Evolutionary conservation across 768 basidiomycete species (phyloP).

Genomic region (Leucogyrophana mollusca): DNA sequence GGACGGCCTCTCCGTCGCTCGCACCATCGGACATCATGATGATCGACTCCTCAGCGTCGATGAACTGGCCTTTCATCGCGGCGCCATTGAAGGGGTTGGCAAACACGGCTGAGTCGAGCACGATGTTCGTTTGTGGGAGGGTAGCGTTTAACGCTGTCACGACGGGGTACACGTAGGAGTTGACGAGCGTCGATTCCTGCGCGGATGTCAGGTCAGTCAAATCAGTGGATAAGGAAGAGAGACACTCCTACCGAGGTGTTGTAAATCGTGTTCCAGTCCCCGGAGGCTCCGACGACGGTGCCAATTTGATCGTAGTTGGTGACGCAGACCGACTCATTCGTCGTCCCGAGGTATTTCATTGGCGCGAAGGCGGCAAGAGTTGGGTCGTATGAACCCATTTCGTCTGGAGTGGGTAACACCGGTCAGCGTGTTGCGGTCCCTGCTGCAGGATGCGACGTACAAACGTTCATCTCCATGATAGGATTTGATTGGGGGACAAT

Average conservation of each 20-base stretch:
- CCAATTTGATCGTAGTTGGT: constrained; percentile 16
- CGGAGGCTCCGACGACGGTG: constrained; percentile 28
- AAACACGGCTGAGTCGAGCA: constrained; percentile 18
- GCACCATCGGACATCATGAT: constrained; percentile 31
- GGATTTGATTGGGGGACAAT: constrained; percentile 20
- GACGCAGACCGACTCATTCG: constrained; percentile 11
- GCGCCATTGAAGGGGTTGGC: constrained; percentile 25
- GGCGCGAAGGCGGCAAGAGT: constrained; percentile 37
- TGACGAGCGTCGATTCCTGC: constrained; percentile 2
- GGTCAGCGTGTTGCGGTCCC: no score
- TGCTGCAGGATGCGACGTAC: not conserved
- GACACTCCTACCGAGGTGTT: constrained; percentile 2
- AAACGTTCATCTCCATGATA: constrained; percentile 25
- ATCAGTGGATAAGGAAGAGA: not conserved
- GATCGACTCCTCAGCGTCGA: constrained; percentile 14
- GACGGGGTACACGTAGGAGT: constrained; percentile 1
- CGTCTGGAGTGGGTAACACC: constrained; percentile 4
- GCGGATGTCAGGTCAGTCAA: not conserved
- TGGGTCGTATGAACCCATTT: constrained; percentile 30
- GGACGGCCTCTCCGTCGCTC: constrained; percentile 33
- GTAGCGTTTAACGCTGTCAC: constrained; percentile 5
- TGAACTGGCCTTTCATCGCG: constrained; percentile 16
- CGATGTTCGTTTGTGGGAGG: constrained; percentile 6
- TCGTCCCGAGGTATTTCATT: constrained; percentile 26
- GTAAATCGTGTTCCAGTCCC: constrained; percentile 4